A percentile compares a stretch with the other conserved stretches of the same genome.
Conservation (phyloP, 2,329 filamentous ascomycete genomes). For the Monilinia vaccinii-corymbosi region DNA sequence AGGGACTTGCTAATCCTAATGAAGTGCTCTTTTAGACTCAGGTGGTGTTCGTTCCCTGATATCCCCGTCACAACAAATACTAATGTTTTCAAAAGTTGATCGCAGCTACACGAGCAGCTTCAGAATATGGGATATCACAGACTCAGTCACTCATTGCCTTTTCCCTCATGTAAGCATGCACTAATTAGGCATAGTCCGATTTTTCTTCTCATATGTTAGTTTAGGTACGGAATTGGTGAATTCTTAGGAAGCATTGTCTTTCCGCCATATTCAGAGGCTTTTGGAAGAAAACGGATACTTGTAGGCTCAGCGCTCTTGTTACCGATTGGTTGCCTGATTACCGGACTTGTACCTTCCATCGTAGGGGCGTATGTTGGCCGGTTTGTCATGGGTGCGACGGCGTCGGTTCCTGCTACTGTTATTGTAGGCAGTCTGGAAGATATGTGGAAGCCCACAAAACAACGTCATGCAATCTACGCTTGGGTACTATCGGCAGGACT, state of each 20-base stretch:
- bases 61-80: not conserved
- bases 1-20: not conserved
- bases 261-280: conserved; percentile 32
- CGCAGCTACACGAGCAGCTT: not conserved
- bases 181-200: not conserved
- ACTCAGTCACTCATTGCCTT: conserved; percentile 1
- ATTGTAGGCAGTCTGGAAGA: conserved; percentile 41
- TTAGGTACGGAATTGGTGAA: conserved; percentile 26
- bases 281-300: conserved; percentile 32
- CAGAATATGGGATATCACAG: conserved; percentile 2
- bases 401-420: conserved; percentile 39
- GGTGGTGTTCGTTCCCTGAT: not conserved
- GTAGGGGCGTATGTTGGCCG: conserved; percentile 34
- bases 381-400: conserved; percentile 36
- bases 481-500: conserved; percentile 37
- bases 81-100: not conserved
- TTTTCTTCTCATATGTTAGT: not conserved
- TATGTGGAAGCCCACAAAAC: conserved; percentile 36
- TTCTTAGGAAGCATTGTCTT: conserved; percentile 33
- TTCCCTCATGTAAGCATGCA: not conserved
- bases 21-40: not conserved
- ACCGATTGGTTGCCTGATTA: conserved; percentile 31
- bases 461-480: conserved; percentile 38
- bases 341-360: conserved; percentile 32
- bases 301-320: conserved; percentile 29